Conservation (phyloP, 345 rosid species). For the Lepidium africanum region DNA sequence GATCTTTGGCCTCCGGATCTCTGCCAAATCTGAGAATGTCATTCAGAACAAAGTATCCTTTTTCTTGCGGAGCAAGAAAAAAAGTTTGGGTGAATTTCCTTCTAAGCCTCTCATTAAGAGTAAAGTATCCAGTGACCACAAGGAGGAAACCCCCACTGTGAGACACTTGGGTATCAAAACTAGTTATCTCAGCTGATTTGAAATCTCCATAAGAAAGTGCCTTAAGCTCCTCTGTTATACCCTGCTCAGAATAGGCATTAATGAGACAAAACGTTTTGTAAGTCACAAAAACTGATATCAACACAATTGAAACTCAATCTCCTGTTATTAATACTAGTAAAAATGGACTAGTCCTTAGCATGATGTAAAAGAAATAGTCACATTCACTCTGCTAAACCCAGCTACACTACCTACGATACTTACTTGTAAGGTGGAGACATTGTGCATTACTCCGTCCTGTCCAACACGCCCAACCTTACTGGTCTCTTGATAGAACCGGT, state of each 20-base stretch:
- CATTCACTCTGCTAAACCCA: neutral
- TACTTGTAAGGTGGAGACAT: conserved; percentile 25
- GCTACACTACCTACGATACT: neutral
- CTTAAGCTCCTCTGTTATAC: conserved; percentile 59
- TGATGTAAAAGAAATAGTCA: neutral
- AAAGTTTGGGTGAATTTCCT: conserved; percentile 62
- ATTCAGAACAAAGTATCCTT: conserved; percentile 73
- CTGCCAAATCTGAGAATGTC: conserved; percentile 39
- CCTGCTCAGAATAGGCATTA: conserved; percentile 36
- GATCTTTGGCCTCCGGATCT: neutral
- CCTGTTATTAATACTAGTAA: neutral
- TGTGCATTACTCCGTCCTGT: conserved; percentile 28
- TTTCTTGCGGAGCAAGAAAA: conserved; percentile 83
- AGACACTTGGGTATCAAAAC: conserved; percentile 64
- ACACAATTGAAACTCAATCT: neutral
- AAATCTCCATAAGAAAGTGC: conserved; percentile 41
- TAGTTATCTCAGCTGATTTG: conserved; percentile 38
- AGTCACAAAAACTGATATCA: neutral
- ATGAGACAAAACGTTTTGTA: conserved; percentile 1
- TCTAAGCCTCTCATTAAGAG: conserved; percentile 29
- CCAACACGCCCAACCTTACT: conserved; percentile 44
- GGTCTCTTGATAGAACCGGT: conserved; percentile 39
- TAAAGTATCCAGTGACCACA: conserved; percentile 65
- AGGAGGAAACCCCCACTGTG: conserved; percentile 50
- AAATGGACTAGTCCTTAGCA: neutral